Evolutionary conservation across 2,329 filamentous ascomycete genomes (phyloP), one percentile per base, ranked within the genome.

Genomic region (Trichoderma oligosporum): DNA sequence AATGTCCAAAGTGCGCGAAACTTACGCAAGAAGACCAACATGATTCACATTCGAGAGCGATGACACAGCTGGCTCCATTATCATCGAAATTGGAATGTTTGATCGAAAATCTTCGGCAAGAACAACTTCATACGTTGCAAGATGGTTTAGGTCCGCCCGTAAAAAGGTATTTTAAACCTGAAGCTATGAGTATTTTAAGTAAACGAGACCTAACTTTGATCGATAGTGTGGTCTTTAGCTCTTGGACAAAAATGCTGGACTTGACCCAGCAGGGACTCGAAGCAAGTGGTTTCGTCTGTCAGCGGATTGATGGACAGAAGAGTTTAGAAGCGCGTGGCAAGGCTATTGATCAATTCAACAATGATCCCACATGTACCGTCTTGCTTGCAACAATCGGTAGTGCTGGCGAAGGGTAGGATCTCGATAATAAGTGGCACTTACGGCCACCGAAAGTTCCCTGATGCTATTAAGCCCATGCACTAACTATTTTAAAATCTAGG

Each of bases 301-400:
- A 38, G 14, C 64, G 67, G 2, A 68, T 72, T 7, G 69, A 72
- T 20, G 69, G 68, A 7, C 42, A 61, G 27, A 33, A n/a, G 0
- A 53, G 60, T 0, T 51, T 66, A 1, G 16, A 56, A 25, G 39
- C 11, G 1, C 39, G 39, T 24, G 12, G 12, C 8, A 42, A 42
- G 12, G 39, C 39, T 3, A 42, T 42, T n/a, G 25, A 25, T 0
- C 39, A 2, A 4, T 42, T 42, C 25, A 42, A 25, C 25, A 2
- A n/a, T 12, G 39, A 42, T 7, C 22, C 39, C 3, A 25, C 12
- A 14, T 42, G 14, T 20, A 42, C 39, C 1, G 7, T 42, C 14
- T n/a, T 42, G 39, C 39, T 42, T 24, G 39, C 39, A 25, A 42
- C 39, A n/a, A 25, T 25, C 25, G 39, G 39, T 25, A 42, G 22